Evolutionary conservation across 2,329 filamentous ascomycete genomes (phyloP), one percentile per base, ranked within the genome.

Genomic region (Leptographium flavum): DNA sequence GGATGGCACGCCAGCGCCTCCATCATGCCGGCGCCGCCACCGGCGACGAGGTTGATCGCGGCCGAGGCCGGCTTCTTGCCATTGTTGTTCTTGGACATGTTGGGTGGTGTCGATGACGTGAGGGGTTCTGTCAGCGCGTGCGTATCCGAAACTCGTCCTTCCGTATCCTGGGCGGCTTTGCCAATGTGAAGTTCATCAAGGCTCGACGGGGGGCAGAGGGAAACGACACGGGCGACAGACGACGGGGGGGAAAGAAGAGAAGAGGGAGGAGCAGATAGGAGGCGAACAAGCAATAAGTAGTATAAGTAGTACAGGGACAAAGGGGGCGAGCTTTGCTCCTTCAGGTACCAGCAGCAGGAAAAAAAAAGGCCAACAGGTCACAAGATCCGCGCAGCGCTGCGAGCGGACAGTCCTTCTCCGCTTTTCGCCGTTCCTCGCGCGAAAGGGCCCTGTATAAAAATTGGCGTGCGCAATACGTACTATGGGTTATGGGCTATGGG

Each of bases 11-110:
- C 87, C 51, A 98, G 79, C 41, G 92, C 92, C 68, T 98, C 92
- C 88, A 96, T 96, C 90, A 96, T 95, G 59, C 92, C 92, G 56
- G 92, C 92, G 65, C 87, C 87, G 61, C 92, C 92, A 61, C 92
- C 92, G 62, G 92, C 92, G 57, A 95, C 88, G 57, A 96, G 68
- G 65, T 95, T 95, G 40, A 85, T 88, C 38, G 88, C 88, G 51
- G 80, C 84, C 46, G 87, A 87, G 49, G 54, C 77, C 56, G 85
- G 83, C 69, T 82, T 77, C 69, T 74, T 66, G 53, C 71, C 61
- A 47, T 64, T 62, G 33, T 58, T 62, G 50, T 57, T 61, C 51
- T 66, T 69, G 35, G 64, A 64, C n/a, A n/a, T n/a, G n/a, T n/a
- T n/a, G 13, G 15, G 23, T 22, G 27, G 19, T 40, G 21, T 23